Base-by-base conservation (phyloP, 2,329 filamentous ascomycete genomes). In the Fusarium piperis region DNA sequence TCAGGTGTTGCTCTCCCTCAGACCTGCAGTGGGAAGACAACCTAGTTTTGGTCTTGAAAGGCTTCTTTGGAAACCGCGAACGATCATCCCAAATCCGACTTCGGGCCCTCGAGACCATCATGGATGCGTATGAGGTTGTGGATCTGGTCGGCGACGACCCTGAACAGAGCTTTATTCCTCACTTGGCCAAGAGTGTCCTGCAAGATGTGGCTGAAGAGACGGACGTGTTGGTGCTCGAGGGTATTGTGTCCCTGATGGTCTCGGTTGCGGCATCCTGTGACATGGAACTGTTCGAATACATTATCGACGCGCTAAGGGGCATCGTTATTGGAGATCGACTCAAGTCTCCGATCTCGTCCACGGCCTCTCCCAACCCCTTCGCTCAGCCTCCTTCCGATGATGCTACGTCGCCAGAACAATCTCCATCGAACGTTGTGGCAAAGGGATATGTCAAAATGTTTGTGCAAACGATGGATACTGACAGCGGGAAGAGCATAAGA, bases 381-480 rank as follows among this genome's bases (percentile, higher is more conserved):
- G 64, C 71, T 18, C 74, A 77, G 20, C 36, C 62, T 13, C 59
- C 66, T 16, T 61, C 65, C 7, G 73, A 78, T n/a, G 68, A 70
- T 6, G 44, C 74, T 20, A 58, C 67, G n/a, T 41, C 77, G 0
- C 77, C 80, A 9, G 78, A 80, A 10, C 74, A 87, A 72, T 92
- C 90, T 26, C 86, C 89, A 1, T 90, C 90, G 4, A 93, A 94
- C 72, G 89, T 95, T 44, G 91, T 93, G 51, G 88, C 91, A 0
- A 89, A 87, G 63, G 92, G 91, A 3, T 90, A 94, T 64, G 90
- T 94, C 44, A 89, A 88, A 68, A 90, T 97, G 58, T 97, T 97
- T 79, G 88, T 95, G 71, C 88, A 90, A 58, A 89, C 90, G 13
- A 89, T 97, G 83, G 90, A 91, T 71, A 84, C 83, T 32, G 90